Evolutionary conservation across 768 basidiomycete genomes (phyloP).

Genomic region (Termitomyces sp.): DNA sequence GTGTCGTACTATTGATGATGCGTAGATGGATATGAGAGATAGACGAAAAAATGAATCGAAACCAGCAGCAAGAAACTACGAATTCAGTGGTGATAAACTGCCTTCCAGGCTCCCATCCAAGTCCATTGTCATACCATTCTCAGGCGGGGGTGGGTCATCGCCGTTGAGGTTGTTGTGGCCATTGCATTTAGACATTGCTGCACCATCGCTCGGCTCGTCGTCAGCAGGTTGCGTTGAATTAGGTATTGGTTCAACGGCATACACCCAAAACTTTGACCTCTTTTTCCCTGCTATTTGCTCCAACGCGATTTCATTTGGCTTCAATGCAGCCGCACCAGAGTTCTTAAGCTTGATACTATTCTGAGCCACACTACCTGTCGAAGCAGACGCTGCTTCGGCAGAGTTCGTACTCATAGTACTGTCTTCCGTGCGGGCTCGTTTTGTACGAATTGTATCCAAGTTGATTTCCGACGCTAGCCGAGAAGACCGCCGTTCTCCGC

Average conservation of each 20-base stretch:
- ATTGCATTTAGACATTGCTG: slow-evolving; percentile 2
- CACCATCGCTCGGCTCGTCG: slow-evolving; percentile 13
- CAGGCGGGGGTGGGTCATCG: slow-evolving; percentile 3
- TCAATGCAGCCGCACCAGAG: slow-evolving; percentile 60
- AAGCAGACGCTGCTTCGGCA: slow-evolving; percentile 29
- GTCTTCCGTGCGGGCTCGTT: slow-evolving; percentile 76
- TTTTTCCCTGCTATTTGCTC: slow-evolving; percentile 77
- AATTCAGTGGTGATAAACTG: slow-evolving; percentile 37
- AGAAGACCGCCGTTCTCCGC: slow-evolving; percentile 68
- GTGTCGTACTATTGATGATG: slow-evolving; percentile 3
- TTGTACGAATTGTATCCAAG: slow-evolving; percentile 45
- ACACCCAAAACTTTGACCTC: slow-evolving; percentile 85
- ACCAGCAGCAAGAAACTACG: slow-evolving; percentile 15
- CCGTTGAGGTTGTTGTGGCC: slow-evolving; percentile 7
- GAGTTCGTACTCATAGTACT: slow-evolving; percentile 57
- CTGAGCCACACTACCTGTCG: slow-evolving; percentile 20
- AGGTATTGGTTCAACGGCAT: slow-evolving; percentile 71
- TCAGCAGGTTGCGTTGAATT: slow-evolving; percentile 20
- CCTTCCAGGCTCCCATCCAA: slow-evolving; percentile 30
- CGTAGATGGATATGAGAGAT: slow-evolving; percentile 4
- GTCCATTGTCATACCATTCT: slow-evolving; percentile 15
- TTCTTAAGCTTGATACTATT: slow-evolving; percentile 42
- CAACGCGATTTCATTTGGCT: slow-evolving; percentile 66
- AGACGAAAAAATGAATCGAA: neutral
- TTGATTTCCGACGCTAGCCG: slow-evolving; percentile 56